Evolutionary conservation across 192 early-diverging fungal genomes (phyloP).

Genomic region (Pilobolus umbonatus): DNA sequence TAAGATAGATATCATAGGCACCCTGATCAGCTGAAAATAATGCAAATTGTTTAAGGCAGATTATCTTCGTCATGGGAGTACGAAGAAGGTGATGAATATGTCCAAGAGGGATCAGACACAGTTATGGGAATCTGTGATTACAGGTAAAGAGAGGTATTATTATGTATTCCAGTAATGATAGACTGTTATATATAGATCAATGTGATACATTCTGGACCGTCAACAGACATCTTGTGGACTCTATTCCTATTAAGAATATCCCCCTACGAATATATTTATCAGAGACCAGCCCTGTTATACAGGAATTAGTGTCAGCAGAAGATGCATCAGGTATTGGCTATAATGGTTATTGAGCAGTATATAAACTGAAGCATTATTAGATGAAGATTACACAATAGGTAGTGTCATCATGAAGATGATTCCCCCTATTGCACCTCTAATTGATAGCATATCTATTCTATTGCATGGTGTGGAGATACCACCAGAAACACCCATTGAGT

Average conservation of each 20-base stretch:
- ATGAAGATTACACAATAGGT: too few species aligned
- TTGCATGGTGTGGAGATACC: slow-evolving; percentile 67
- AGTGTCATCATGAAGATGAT: too few species aligned
- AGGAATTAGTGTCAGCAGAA: slow-evolving; percentile 53
- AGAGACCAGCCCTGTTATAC: slow-evolving; percentile 53
- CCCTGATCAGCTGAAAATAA: neutral
- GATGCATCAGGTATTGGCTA: slow-evolving; percentile 49
- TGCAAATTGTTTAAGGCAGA: slow-evolving; percentile 53
- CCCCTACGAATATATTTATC: slow-evolving; percentile 59
- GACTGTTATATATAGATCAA: slow-evolving; percentile 28
- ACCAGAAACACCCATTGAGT: slow-evolving; percentile 67
- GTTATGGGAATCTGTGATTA: slow-evolving; percentile 67
- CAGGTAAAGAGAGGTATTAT: slow-evolving; percentile 42
- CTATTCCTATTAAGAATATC: slow-evolving; percentile 43
- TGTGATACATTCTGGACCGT: slow-evolving; percentile 61
- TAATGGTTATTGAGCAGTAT: slow-evolving; percentile 5
- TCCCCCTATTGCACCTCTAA: too few species aligned
- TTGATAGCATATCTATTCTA: slow-evolving; percentile 46
- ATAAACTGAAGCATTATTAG: neutral
- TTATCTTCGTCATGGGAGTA: slow-evolving; percentile 75
- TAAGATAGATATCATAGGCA: slow-evolving; percentile 10
- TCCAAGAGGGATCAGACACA: slow-evolving; percentile 77
- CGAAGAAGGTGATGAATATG: slow-evolving; percentile 83
- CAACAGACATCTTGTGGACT: slow-evolving; percentile 49
- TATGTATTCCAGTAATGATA: neutral